Base-by-base conservation (phyloP, 768 basidiomycete genomes). In the Suillus fuscotomentosus region DNA sequence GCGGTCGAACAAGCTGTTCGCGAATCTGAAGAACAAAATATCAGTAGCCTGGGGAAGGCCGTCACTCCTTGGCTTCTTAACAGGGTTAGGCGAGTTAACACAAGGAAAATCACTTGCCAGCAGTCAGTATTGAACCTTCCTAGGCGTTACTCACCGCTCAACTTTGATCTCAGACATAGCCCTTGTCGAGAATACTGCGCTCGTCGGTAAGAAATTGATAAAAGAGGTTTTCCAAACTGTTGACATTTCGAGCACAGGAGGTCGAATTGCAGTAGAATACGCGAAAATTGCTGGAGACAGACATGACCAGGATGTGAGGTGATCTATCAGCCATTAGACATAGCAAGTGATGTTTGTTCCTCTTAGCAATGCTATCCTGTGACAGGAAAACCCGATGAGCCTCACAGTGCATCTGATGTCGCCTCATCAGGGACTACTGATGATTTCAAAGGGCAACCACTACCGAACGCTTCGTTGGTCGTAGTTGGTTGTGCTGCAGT, bases 51-150 rank as follows among this genome's bases (percentile, higher is more conserved):
- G 20, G 97, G 97, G 3, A 98, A 97, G 70, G 92, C 94, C 65
- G 95, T 86, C 7, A 99, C 97, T 1, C 97, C 97, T 8, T 99
- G 97, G 97, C 80, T 99, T 11, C 80, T 99, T 38, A 81, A 83
- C 51, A 87, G 97, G 38, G 88, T 99, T 2, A n/a, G 83, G 84
- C 17, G 90, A 97, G 73, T 80, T 99, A 56, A 94, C 91, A 0
- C 72, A 83, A 39, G 94, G 94, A 2, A 81, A 81, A 65, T 94
- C 94, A 6, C 77, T 97, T 60, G 78, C 82, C 45, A 88, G 85
- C 71, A 91, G 90, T 91, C 65, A 75, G 90, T 77, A 4, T 13
- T 22, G 14, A 43, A 1, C 41, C n/a, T 41, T 60, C 51, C 0
- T 24, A 3, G 36, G 22, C 22, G 42, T 31, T 50, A 42, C 62